phyloP scores from a whole-genome alignment of 2,329 filamentous ascomycete species.

The Cladophialophora chaetospira region DNA sequence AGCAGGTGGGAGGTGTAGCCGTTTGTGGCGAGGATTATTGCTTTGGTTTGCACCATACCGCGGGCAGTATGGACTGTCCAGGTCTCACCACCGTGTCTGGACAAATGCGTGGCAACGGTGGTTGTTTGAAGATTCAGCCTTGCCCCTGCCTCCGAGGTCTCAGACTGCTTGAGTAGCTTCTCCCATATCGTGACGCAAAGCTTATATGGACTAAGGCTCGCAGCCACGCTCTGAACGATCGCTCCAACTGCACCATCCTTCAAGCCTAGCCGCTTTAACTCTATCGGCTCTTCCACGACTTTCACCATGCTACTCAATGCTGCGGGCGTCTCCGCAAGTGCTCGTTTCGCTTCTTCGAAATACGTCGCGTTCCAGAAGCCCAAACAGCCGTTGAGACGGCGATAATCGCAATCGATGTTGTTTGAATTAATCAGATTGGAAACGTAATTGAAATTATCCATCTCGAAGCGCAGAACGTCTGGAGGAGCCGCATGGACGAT shows the following conservation, averaged over 20 bases:
- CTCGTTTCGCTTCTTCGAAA: constrained; percentile 27
- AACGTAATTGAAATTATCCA: constrained; percentile 25
- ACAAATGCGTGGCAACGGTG: constrained; percentile 36
- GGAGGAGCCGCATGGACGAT: constrained; percentile 43
- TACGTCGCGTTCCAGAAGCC: constrained; percentile 26
- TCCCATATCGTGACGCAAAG: constrained; percentile 23
- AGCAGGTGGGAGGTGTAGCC: constrained; percentile 78
- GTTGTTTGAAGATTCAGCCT: constrained; percentile 37
- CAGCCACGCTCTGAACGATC: constrained; percentile 22
- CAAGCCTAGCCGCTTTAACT: constrained; percentile 38
- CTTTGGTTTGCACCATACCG: constrained; percentile 62
- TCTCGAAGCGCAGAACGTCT: constrained; percentile 51
- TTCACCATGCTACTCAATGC: constrained; percentile 4
- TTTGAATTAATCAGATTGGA: background rate
- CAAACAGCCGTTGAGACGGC: constrained; percentile 11
- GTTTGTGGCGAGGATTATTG: constrained; percentile 78
- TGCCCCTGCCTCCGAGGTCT: background rate
- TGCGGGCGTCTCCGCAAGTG: background rate
- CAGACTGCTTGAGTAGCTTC: constrained; percentile 6
- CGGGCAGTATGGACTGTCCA: constrained; percentile 69
- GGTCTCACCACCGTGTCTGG: background rate
- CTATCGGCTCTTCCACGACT: constrained; percentile 32
- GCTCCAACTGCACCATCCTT: constrained; percentile 20
- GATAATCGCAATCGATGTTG: constrained; percentile 20
- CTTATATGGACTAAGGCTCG: constrained; percentile 27